Base-by-base conservation (phyloP, 1,284 basidiomycete genomes). In the Xerocomus amazonicus region DNA sequence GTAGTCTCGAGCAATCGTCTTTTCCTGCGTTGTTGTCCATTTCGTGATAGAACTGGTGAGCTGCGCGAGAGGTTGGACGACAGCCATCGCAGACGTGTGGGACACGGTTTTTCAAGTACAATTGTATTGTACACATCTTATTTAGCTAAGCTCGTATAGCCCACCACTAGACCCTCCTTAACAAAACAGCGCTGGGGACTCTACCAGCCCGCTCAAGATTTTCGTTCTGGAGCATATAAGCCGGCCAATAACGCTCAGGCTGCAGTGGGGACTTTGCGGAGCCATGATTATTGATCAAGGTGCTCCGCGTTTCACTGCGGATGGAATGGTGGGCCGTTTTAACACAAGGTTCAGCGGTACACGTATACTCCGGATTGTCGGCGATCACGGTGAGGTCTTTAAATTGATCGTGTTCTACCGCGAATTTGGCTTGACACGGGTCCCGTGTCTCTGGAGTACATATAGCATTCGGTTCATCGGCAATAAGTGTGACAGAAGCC, bases 141-240 rank as follows among this genome's bases (percentile, higher is more conserved):
- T 38, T 8, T 37, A 40, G 19, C 19, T 23, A n/a, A n/a, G n/a
- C n/a, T n/a, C n/a, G n/a, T n/a, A n/a, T n/a, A 23, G 19, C 28
- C 8, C 14, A 16, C 16, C n/a, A 34, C 46, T 58, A 52, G 32
- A 16, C 49, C 31, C 36, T 45, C 29, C 45, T 56, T 9, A 42
- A 17, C 44, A 55, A 14, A 7, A 44, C 42, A 5, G 53, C 34
- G 14, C 56, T 56, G 31, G 64, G 56, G 26, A 75, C 77, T 38
- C 83, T 71, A 9, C 84, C 84, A 9, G 77, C 80, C 26, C 94
- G 78, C 69, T 97, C 94, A 45, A 90, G 74, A 23, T 71, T 72
- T 10, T 80, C 89, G 62, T 97, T 92, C 45, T 75, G 56, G 8
- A 94, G 74, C 69, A 90, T 84, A 69, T 91, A 90, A 1, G 91